A percentile compares a stretch with the other conserved stretches of the same genome.
These are phyloP conservation scores for Stramenopiles sp. DNA, from an alignment of 352 stramenopile species.

Conservation along the genomic window DNA sequence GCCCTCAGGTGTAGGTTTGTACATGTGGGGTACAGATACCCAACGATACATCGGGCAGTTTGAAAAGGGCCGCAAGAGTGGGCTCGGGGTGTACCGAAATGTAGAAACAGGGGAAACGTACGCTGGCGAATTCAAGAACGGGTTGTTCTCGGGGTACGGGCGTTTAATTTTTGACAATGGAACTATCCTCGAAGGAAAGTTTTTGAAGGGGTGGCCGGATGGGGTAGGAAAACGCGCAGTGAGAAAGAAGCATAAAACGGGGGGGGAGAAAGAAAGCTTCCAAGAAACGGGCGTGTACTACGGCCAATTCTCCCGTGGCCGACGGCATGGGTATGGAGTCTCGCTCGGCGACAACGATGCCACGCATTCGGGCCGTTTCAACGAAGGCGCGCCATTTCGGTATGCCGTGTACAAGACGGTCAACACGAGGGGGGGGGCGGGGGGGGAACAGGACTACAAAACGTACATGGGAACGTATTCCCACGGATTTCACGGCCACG, in stretches of 20 bases:
- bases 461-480: too few relatives aligned
- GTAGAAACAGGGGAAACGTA: background rate
- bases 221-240: background rate
- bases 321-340: background rate
- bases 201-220: background rate
- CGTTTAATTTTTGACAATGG: constrained; percentile 9
- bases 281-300: background rate
- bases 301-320: background rate
- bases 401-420: too few relatives aligned
- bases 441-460: too few relatives aligned
- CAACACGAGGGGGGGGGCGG: too few relatives aligned
- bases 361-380: background rate
- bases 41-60: too few relatives aligned
- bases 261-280: too few relatives aligned
- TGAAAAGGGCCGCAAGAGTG: too few relatives aligned
- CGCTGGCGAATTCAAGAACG: background rate
- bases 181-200: background rate
- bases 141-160: background rate
- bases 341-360: background rate
- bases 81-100: too few relatives aligned
- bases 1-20: background rate
- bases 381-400: too few relatives aligned
- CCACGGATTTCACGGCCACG: background rate
- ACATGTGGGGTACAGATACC: too few relatives aligned
- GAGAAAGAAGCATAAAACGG: too few relatives aligned